phyloP scores from a whole-genome alignment of 768 basidiomycete genomes.

The Trichaptum fuscoviolaceum region DNA sequence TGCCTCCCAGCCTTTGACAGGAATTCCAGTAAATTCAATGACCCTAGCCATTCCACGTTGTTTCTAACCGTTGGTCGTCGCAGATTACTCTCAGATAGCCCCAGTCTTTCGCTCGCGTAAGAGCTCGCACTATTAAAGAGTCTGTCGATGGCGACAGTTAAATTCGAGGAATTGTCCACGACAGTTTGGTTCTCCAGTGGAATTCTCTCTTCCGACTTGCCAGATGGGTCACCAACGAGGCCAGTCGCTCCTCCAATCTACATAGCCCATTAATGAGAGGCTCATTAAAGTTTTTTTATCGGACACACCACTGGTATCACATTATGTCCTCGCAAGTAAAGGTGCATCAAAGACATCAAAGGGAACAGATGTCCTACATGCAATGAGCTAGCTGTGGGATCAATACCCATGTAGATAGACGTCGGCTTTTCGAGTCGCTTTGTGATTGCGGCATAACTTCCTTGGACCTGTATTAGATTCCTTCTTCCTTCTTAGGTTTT shows the following conservation, averaged over 20 bases:
- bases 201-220: slow-evolving; percentile 75
- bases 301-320: slow-evolving; percentile 74
- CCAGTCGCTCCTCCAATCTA: slow-evolving; percentile 97
- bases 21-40: slow-evolving; percentile 76
- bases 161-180: slow-evolving; percentile 55
- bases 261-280: slow-evolving; percentile 6
- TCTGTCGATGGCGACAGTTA: slow-evolving; percentile 57
- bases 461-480: neutral
- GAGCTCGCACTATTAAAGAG: slow-evolving; percentile 66
- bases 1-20: slow-evolving; percentile 74
- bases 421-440: neutral
- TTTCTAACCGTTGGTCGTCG: slow-evolving; percentile 43
- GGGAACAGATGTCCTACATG: slow-evolving; percentile 95
- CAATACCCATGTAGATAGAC: slow-evolving; percentile 82
- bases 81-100: slow-evolving; percentile 10
- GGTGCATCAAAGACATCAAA: slow-evolving; percentile 81
- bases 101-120: slow-evolving; percentile 46
- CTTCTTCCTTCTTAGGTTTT: neutral
- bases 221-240: slow-evolving; percentile 95
- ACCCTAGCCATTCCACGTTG: slow-evolving; percentile 75
- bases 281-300: slow-evolving; percentile 1
- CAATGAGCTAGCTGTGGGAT: slow-evolving; percentile 85
- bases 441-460: neutral
- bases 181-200: slow-evolving; percentile 56
- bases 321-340: slow-evolving; percentile 78